Conservation (phyloP, 1,284 basidiomycete species). For the Prillingera fragicola region DNA sequence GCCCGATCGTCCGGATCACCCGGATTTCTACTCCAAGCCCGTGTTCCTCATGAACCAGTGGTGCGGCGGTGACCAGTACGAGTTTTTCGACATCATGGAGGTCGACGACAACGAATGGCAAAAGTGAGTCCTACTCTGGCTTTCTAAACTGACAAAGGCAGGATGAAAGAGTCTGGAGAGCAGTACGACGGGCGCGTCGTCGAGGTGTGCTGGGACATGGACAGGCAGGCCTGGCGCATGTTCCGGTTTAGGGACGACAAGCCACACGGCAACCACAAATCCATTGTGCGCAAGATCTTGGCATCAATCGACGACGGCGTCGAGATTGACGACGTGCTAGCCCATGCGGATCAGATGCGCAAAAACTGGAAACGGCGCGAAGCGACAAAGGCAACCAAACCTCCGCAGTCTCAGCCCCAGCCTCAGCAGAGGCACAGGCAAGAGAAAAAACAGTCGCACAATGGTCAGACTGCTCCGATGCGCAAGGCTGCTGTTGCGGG, state of each 20-base stretch:
- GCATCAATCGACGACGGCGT: constrained; percentile 85
- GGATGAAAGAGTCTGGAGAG: constrained; percentile 76
- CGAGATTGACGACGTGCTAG: constrained; percentile 72
- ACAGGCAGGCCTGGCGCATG: constrained; percentile 67
- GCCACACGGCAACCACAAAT: constrained; percentile 75
- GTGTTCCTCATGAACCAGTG: constrained; percentile 78
- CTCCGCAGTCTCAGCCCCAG: no score
- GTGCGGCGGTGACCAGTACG: constrained; percentile 62
- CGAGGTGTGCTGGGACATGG: constrained; percentile 83
- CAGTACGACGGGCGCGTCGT: constrained; percentile 91
- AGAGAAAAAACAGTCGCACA: no score
- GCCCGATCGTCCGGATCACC: constrained; percentile 53
- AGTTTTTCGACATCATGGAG: constrained; percentile 79
- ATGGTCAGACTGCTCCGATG: no score
- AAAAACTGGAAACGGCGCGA: no score
- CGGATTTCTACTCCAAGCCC: constrained; percentile 80
- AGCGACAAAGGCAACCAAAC: no score
- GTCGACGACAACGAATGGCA: constrained; percentile 93
- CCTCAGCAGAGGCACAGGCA: no score
- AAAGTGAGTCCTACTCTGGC: constrained; percentile 54
- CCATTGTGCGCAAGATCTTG: constrained; percentile 76
- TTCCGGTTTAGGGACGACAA: constrained; percentile 91
- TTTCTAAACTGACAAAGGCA: constrained; percentile 40
- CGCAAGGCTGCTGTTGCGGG: no score
- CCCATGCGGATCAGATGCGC: no score